phyloP scores from a whole-genome alignment of 345 rosid species.

The Pugionium dolabratum region DNA sequence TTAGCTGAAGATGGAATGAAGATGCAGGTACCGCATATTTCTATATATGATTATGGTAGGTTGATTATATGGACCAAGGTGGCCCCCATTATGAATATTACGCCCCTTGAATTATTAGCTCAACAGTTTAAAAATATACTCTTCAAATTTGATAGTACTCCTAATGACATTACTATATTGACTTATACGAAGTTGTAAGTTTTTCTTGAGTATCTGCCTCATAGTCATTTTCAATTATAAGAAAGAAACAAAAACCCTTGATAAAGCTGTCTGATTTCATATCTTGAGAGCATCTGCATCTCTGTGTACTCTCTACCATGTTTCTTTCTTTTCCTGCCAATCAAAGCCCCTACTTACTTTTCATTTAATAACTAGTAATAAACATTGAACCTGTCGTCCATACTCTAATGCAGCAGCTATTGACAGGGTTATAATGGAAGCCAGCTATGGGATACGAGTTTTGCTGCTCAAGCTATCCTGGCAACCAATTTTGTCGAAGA shows the following conservation, averaged over 20 bases:
- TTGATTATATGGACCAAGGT: slow-evolving; percentile 9
- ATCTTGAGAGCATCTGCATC: slow-evolving; percentile 9
- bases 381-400: slow-evolving; percentile 27
- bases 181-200: not conserved
- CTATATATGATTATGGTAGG: slow-evolving; percentile 18
- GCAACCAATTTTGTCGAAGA: slow-evolving; percentile 71
- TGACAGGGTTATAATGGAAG: slow-evolving; percentile 97
- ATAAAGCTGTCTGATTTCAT: slow-evolving; percentile 13
- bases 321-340: slow-evolving; percentile 7
- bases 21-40: slow-evolving; percentile 69
- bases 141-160: not conserved
- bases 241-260: slow-evolving; percentile 22
- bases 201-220: slow-evolving; percentile 9
- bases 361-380: slow-evolving; percentile 6
- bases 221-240: slow-evolving; percentile 9
- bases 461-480: slow-evolving; percentile 81
- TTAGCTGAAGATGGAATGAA: slow-evolving; percentile 99
- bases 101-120: slow-evolving; percentile 25
- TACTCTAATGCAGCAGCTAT: slow-evolving; percentile 37
- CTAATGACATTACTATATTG: not conserved
- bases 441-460: slow-evolving; percentile 93
- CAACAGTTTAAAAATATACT: slow-evolving; percentile 7
- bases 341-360: slow-evolving; percentile 2
- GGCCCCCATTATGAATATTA: slow-evolving; percentile 23
- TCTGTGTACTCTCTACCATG: not conserved